Evolutionary conservation across 208 protist genomes (phyloP).

Genomic region (Leishmania aethiopica): DNA sequence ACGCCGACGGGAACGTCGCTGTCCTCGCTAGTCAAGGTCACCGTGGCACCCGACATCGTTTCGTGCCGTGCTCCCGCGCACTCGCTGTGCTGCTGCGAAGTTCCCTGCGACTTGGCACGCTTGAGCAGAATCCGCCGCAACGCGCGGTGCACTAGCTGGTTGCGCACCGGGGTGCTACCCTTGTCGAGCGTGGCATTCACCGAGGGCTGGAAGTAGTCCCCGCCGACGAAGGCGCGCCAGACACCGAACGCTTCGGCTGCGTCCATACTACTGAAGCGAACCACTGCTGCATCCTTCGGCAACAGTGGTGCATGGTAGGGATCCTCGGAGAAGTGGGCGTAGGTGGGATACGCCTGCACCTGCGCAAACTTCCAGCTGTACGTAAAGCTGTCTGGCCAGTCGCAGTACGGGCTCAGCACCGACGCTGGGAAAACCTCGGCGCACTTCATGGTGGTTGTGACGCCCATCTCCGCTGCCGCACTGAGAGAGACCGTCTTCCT

Average conservation of each 20-base stretch:
- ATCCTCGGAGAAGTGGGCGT: constrained; percentile 66
- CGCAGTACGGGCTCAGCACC: constrained; percentile 52
- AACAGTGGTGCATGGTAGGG: constrained; percentile 85
- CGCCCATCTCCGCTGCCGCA: constrained; percentile 14
- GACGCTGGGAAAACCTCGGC: constrained; percentile 52
- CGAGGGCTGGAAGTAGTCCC: constrained; percentile 67
- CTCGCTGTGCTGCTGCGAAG: background rate
- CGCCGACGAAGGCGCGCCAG: constrained; percentile 85
- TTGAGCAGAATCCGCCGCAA: constrained; percentile 47
- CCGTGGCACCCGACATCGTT: background rate
- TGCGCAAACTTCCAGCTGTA: constrained; percentile 58
- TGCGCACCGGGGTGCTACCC: constrained; percentile 59
- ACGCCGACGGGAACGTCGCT: constrained; percentile 18
- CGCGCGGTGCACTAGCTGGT: constrained; percentile 64
- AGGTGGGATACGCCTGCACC: constrained; percentile 47
- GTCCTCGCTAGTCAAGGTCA: background rate
- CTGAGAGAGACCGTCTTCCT: constrained; percentile 21
- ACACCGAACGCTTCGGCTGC: constrained; percentile 65
- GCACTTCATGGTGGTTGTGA: constrained; percentile 38
- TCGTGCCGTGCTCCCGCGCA: background rate
- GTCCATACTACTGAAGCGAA: constrained; percentile 49
- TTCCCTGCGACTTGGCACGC: background rate
- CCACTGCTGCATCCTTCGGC: constrained; percentile 53
- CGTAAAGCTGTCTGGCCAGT: constrained; percentile 80
- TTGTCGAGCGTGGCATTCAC: constrained; percentile 79